Conservation (phyloP, 768 basidiomycete species). For the Boletus rubescentipes region DNA sequence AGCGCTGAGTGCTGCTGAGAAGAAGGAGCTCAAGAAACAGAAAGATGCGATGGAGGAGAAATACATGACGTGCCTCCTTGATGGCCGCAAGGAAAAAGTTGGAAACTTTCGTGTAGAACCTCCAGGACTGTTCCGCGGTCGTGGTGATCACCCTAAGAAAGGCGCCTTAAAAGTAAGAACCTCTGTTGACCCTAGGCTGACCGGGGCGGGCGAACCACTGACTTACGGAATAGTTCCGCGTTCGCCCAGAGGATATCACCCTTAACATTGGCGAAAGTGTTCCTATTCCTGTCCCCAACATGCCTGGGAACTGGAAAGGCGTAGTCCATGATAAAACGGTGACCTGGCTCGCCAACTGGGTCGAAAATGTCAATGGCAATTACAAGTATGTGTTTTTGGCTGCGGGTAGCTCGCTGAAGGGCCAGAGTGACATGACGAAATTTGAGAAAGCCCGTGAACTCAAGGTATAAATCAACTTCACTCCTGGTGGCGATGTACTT, state of each 20-base stretch:
- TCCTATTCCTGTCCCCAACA: slow-evolving; percentile 82
- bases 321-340: slow-evolving; percentile 93
- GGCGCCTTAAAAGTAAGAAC: slow-evolving; percentile 82
- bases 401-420: slow-evolving; percentile 96
- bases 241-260: slow-evolving; percentile 93
- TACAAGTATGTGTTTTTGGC: slow-evolving; percentile 98
- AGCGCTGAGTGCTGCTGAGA: slow-evolving; percentile 76
- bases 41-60: slow-evolving; percentile 84
- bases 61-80: slow-evolving; percentile 83
- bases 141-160: slow-evolving; percentile 98
- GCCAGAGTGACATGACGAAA: slow-evolving; percentile 96
- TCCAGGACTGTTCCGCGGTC: slow-evolving; percentile 96
- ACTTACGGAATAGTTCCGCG: slow-evolving; percentile 58
- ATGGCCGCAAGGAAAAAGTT: slow-evolving; percentile 96
- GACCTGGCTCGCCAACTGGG: slow-evolving; percentile 99
- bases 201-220: slow-evolving; percentile 4
- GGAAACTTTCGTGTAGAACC: slow-evolving; percentile 99
- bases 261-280: slow-evolving; percentile 85
- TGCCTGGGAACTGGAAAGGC: slow-evolving; percentile 88
- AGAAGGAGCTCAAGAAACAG: slow-evolving; percentile 85
- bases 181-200: not conserved
- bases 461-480: slow-evolving; percentile 54
- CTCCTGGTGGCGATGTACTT: not conserved
- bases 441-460: slow-evolving; percentile 98
- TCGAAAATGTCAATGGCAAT: slow-evolving; percentile 94